Evolutionary conservation across 805 yeast species (phyloP).

Genomic region (Spathaspora passalidarum): DNA sequence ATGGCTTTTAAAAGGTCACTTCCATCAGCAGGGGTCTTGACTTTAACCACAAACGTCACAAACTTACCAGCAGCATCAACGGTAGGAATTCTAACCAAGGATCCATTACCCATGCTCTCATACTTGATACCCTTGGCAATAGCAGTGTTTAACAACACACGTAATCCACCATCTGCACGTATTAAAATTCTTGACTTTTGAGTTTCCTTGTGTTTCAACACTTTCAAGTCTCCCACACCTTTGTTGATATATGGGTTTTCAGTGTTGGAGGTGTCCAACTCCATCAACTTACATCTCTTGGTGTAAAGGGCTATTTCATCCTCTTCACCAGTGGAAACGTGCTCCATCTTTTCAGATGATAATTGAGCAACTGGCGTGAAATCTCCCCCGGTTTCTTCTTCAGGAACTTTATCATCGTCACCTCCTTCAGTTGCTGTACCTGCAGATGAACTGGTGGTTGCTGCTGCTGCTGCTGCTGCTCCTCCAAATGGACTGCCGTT

Average conservation of each 20-base stretch:
- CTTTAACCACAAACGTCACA: conserved; percentile 67
- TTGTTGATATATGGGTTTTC: conserved; percentile 50
- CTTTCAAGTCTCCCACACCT: conserved; percentile 82
- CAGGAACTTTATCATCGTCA: conserved; percentile 27
- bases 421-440: background rate
- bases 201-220: conserved; percentile 59
- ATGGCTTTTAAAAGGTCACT: conserved; percentile 41
- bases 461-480: conserved; percentile 6
- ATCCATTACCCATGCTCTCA: conserved; percentile 60
- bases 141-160: conserved; percentile 70
- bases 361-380: conserved; percentile 36
- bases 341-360: conserved; percentile 45
- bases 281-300: conserved; percentile 69
- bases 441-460: background rate
- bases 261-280: conserved; percentile 47
- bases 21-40: conserved; percentile 75
- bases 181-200: conserved; percentile 68
- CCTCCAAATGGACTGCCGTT: conserved; percentile 12
- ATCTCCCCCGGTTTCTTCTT: conserved; percentile 47
- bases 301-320: conserved; percentile 62
- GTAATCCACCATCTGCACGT: conserved; percentile 85
- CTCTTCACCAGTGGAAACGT: conserved; percentile 75
- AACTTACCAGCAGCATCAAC: conserved; percentile 45
- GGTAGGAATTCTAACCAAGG: conserved; percentile 64
- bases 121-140: conserved; percentile 59